Base-by-base conservation (phyloP, 2,329 filamentous ascomycete species). In the Myriangium duriaei region DNA sequence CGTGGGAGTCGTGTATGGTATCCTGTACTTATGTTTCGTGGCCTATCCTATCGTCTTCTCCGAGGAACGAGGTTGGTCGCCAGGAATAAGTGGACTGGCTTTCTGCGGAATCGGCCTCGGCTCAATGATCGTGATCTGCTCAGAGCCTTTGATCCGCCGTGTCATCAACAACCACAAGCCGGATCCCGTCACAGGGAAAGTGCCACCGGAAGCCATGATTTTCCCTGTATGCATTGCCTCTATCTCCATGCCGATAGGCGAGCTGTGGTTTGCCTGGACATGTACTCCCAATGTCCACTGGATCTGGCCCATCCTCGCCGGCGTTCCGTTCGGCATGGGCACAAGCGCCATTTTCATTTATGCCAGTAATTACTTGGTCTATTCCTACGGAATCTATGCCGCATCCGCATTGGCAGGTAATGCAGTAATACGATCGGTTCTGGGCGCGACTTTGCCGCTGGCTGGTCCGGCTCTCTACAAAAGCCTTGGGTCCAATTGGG, bases 241-340 rank as follows among this genome's bases (percentile, higher is more conserved):
- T 0, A 55, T 92, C 1, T 63, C 84, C 1, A 76, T 81, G 0
- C 81, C 85, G 0, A 57, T 83, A 3, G 87, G 86, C 11, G 79
- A 94, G 57, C 71, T 95, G 15, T 80, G 79, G 56, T 95, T 95
- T 52, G 76, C 82, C 0, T 94, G 85, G 85, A 93, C 86, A 0
- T 86, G 79, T 43, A 73, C 85, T 0, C 86, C 86, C 0, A 71
- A 73, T 4, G 83, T 92, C 19, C 86, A 84, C 54, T 92, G 82
- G 79, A 76, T 85, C n/a, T 67, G 75, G 13, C 80, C 83, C 1
- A 79, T 92, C 34, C 63, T 82, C 0, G 83, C 83, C 1, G 83
- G 84, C 1, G 71, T 92, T 4, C 80, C 79, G 0, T 92, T 91
- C 49, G 83, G 83, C 7, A 68, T 72, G 0, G 84, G 84, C 0